Percentiles rank a stretch among this genome's conserved stretches.
Evolutionary conservation across 306 rosid species (phyloP).

Genomic region (Albizia julibrissin): DNA sequence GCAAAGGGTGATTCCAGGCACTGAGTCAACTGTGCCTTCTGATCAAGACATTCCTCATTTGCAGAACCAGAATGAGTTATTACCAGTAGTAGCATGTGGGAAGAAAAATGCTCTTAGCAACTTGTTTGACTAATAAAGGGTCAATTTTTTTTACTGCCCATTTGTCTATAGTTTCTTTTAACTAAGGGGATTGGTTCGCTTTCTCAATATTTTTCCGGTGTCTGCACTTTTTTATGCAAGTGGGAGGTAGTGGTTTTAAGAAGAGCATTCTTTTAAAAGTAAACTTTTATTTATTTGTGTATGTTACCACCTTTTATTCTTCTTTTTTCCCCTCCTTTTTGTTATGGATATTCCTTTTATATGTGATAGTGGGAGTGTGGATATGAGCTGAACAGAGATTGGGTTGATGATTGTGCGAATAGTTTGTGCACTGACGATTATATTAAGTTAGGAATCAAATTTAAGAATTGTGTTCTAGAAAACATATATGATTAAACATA

Average conservation of each 20-base stretch:
- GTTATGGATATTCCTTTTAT: not conserved
- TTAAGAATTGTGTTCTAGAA: not conserved
- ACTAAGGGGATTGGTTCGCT: not conserved
- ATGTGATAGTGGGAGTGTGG: not conserved
- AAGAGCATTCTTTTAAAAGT: constrained; percentile 47
- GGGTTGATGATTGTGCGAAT: not conserved
- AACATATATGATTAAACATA: not conserved
- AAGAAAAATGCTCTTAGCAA: constrained; percentile 62
- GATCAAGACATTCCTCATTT: constrained; percentile 39
- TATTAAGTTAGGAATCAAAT: not conserved
- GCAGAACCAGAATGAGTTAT: constrained; percentile 42
- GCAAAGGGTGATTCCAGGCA: constrained; percentile 50
- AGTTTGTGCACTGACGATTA: not conserved
- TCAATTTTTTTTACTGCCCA: not conserved
- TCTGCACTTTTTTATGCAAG: constrained; percentile 42
- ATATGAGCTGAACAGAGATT: not conserved
- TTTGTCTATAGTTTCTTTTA: not conserved
- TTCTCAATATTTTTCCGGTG: constrained; percentile 36
- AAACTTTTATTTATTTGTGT: not conserved
- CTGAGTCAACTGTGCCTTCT: constrained; percentile 28
- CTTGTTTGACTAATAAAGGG: constrained; percentile 52
- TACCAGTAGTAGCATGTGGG: constrained; percentile 46
- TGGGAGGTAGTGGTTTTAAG: not conserved
- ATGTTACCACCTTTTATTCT: not conserved
- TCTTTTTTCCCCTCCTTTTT: not conserved